Conservation (phyloP, 495 filamentous ascomycete species). For the Tuber borchii region DNA sequence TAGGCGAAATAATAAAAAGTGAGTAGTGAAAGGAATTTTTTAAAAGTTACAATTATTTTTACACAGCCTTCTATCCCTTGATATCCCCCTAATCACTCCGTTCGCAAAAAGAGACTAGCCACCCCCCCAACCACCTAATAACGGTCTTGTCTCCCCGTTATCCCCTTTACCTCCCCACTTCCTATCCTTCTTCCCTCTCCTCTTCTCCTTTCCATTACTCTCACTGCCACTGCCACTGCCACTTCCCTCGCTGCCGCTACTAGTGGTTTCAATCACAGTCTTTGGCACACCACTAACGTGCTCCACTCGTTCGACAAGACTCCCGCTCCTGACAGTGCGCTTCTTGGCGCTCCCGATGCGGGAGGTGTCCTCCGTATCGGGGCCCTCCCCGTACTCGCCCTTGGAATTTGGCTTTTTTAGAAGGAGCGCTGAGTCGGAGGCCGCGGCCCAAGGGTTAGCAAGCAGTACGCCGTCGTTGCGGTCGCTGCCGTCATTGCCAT, state of each 20-base stretch:
- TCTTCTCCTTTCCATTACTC: neutral
- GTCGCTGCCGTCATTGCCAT: neutral
- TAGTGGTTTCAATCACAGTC: slow-evolving; percentile 42
- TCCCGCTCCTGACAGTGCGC: slow-evolving; percentile 37
- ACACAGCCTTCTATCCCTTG: neutral
- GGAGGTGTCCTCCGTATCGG: neutral
- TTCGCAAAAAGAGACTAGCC: neutral
- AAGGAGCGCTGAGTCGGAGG: neutral
- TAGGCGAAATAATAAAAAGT: too few relatives aligned
- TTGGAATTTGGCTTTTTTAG: neutral
- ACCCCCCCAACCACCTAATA: slow-evolving; percentile 12
- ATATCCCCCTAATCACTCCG: too few relatives aligned
- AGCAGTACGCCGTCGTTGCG: neutral
- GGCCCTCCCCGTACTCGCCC: neutral
- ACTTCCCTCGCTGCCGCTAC: slow-evolving; percentile 27
- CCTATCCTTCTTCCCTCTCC: neutral
- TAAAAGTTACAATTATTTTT: slow-evolving; percentile 1
- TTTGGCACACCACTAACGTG: slow-evolving; percentile 34
- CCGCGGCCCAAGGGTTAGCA: neutral
- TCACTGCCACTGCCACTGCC: neutral
- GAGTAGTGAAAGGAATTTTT: neutral
- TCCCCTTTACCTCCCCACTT: neutral
- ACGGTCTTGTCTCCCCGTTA: slow-evolving; percentile 21
- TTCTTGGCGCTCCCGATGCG: slow-evolving; percentile 2
- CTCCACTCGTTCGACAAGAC: slow-evolving; percentile 37